Base-by-base conservation (phyloP, 805 yeast genomes). In the Diddensiella transvaalensis region DNA sequence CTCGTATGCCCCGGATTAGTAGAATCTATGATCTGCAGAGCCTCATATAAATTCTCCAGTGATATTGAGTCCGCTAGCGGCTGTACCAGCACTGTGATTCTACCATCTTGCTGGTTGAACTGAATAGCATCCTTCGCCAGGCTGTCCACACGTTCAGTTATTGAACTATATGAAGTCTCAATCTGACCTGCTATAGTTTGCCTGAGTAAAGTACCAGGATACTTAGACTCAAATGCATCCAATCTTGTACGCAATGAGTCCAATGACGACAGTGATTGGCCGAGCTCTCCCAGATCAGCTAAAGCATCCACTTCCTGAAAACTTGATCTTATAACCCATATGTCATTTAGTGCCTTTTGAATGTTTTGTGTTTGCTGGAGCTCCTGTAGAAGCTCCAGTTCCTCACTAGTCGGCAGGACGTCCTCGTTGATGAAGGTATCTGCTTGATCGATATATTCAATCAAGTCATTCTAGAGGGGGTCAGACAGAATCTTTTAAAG, bases 241-340 rank as follows among this genome's bases (percentile, higher is more conserved):
- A 57, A 24, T 39, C 46, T 50, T 2, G 48, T 23, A 13, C 42
- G 23, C 8, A 54, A 39, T 18, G 36, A 44, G 4, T 47, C 52
- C 2, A 54, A 29, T 1, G 56, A 54, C 4, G 55, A 38, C 33
- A 53, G 13, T 3, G 58, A 52, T 24, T 43, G 47, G 4, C 49
- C 38, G 4, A 52, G 40, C 22, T 57, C 60, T 4, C 55, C 58
- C 11, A 57, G 17, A 15, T 52, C 54, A 17, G 30, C 10, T 4
- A 55, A 47, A 15, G 45, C 51, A 10, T 55, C 52, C 4, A 48
- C 48, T 37, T 57, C 60, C 32, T 54, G 50, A 24, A 57, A 29
- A 11, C 58, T 59, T 3, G 55, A 39, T 26, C 52, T 43, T 13
- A 57, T 40, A 13, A 54, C 47, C 60, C 60, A 57, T 5, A 57